Evolutionary conservation across 495 filamentous ascomycete genomes (phyloP).

Genomic region (Xeromyces bisporus): DNA sequence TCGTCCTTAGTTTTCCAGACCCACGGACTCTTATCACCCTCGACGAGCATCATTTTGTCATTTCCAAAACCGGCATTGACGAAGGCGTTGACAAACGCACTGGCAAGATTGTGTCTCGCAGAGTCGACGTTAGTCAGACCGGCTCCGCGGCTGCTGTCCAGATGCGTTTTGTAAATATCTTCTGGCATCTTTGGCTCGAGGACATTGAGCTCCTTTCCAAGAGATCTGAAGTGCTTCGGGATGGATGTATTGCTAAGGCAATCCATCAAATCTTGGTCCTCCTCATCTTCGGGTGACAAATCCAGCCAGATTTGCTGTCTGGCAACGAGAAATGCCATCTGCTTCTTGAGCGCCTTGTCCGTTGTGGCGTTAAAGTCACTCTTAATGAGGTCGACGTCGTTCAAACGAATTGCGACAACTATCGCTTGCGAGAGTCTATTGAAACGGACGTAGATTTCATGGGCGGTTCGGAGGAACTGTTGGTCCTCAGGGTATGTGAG

Average conservation of each 20-base stretch:
- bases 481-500: conserved; percentile 96
- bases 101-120: conserved; percentile 85
- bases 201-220: conserved; percentile 93
- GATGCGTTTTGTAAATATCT: conserved; percentile 98
- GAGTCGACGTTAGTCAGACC: conserved; percentile 91
- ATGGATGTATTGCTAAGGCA: conserved; percentile 76
- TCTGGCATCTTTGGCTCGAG: conserved; percentile 92
- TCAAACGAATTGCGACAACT: conserved; percentile 81
- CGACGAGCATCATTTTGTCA: conserved; percentile 91
- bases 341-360: conserved; percentile 73
- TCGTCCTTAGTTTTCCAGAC: conserved; percentile 99
- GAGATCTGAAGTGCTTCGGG: conserved; percentile 78
- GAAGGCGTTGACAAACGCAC: conserved; percentile 91
- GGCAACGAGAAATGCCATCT: conserved; percentile 85
- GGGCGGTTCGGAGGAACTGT: conserved; percentile 76
- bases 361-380: conserved; percentile 60
- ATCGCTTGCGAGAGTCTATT: conserved; percentile 86
- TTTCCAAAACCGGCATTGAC: conserved; percentile 89
- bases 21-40: conserved; percentile 70
- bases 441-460: conserved; percentile 82
- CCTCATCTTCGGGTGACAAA: conserved; percentile 38
- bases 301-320: conserved; percentile 82
- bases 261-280: conserved; percentile 58
- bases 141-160: conserved; percentile 83
- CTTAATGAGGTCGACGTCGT: conserved; percentile 65